phyloP scores from a whole-genome alignment of 345 rosid species.

The Rhodamnia rubescens region DNA sequence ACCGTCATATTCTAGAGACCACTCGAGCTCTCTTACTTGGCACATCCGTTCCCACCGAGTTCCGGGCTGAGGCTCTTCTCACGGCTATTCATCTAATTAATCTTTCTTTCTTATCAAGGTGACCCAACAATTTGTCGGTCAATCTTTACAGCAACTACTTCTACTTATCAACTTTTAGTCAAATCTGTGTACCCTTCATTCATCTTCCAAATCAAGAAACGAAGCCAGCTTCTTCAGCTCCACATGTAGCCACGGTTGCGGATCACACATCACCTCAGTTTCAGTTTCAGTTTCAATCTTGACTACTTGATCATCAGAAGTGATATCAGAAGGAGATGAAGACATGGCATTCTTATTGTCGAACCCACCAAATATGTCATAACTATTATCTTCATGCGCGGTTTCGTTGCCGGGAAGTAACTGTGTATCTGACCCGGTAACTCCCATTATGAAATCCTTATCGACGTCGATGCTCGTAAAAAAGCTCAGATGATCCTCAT shows the following conservation, averaged over 20 bases:
- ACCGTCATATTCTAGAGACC: too few species aligned
- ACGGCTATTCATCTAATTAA: too few species aligned
- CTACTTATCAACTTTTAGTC: not conserved
- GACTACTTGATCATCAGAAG: not conserved
- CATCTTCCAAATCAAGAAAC: slow-evolving; percentile 7
- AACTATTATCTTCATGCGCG: not conserved
- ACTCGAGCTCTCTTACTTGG: too few species aligned
- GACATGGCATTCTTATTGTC: not conserved
- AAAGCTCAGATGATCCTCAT: not conserved
- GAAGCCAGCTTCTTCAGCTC: slow-evolving; percentile 1
- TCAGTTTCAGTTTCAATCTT: not conserved
- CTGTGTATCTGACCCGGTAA: not conserved
- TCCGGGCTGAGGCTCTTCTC: too few species aligned
- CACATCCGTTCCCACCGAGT: too few species aligned
- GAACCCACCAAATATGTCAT: not conserved
- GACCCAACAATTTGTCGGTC: not conserved
- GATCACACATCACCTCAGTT: not conserved
- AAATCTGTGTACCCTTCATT: not conserved
- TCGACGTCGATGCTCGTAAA: not conserved
- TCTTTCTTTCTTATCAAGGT: too few species aligned
- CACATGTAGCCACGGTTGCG: not conserved
- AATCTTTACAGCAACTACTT: not conserved
- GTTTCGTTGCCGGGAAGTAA: not conserved
- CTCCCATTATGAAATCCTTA: not conserved
- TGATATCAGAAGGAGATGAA: not conserved